Conservation (phyloP, 176 grass and related monocot species). For the Zoysia pacifica region DNA sequence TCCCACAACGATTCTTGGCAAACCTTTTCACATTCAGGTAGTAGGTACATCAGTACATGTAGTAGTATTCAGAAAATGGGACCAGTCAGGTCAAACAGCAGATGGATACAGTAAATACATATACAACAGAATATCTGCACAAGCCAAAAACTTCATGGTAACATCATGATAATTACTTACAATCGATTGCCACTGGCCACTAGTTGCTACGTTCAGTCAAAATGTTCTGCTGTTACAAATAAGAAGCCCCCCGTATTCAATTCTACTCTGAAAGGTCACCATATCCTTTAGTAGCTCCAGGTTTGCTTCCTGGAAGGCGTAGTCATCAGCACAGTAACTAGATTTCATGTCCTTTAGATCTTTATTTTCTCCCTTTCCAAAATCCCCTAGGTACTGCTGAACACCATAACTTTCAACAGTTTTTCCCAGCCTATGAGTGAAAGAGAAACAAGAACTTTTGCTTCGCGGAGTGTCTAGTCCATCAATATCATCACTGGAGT, state of each 20-base stretch:
- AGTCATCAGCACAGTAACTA: constrained; percentile 55
- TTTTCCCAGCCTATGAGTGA: constrained; percentile 34
- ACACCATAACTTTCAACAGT: constrained; percentile 25
- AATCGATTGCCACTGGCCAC: not conserved
- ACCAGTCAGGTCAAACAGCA: not conserved
- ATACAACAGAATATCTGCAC: not conserved
- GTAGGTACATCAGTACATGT: too few species aligned
- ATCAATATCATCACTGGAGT: constrained; percentile 32
- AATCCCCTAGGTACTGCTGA: constrained; percentile 49
- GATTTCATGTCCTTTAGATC: constrained; percentile 23
- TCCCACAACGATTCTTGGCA: too few species aligned
- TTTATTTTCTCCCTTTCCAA: constrained; percentile 38
- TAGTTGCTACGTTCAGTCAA: constrained; percentile 28
- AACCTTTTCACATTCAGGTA: too few species aligned
- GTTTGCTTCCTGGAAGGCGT: constrained; percentile 33
- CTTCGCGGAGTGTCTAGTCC: constrained; percentile 37
- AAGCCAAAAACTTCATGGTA: constrained; percentile 10
- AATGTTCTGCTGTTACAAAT: constrained; percentile 59
- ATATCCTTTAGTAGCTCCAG: constrained; percentile 30
- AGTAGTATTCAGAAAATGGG: not conserved
- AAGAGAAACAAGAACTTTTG: constrained; percentile 50
- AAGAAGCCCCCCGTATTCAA: constrained; percentile 54
- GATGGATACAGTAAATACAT: not conserved
- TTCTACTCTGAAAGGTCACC: constrained; percentile 43
- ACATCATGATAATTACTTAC: constrained; percentile 26